Conservation (phyloP, 257 asterid genomes). For the Solanum appendiculatum region DNA sequence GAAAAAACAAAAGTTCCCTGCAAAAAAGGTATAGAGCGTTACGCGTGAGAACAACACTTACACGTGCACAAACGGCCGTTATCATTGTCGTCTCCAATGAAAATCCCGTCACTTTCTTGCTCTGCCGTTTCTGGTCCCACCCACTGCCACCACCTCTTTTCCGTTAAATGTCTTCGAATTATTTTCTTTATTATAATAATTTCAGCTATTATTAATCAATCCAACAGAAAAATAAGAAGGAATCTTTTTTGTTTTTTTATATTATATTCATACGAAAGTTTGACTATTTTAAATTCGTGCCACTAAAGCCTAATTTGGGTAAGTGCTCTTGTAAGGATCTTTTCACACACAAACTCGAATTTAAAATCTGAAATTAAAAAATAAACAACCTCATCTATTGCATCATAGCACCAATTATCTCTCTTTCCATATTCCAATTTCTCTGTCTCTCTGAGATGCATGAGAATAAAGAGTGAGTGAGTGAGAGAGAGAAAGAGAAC, state of each 20-base stretch:
- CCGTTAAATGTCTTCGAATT: neutral
- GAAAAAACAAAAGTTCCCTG: neutral
- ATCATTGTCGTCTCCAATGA: neutral
- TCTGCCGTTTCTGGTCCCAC: constrained; percentile 5
- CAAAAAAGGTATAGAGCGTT: neutral
- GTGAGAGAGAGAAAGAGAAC: neutral
- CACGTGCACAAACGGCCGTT: constrained; percentile 15
- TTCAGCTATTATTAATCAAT: neutral
- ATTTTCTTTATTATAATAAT: neutral
- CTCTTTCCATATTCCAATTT: neutral
- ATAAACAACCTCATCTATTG: neutral
- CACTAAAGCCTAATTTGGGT: too few species aligned
- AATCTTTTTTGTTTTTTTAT: too few species aligned
- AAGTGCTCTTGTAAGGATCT: too few species aligned
- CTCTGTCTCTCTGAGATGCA: neutral
- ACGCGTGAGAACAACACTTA: neutral
- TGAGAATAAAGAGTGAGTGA: neutral
- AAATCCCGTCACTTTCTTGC: neutral
- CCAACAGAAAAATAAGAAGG: neutral
- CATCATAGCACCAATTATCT: neutral
- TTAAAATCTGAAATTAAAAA: too few species aligned
- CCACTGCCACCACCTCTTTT: neutral
- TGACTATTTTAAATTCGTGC: too few species aligned
- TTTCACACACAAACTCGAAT: too few species aligned
- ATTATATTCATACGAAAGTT: too few species aligned